phyloP scores from a whole-genome alignment of 169 alveolate species.

The Besnoitia besnoiti region DNA sequence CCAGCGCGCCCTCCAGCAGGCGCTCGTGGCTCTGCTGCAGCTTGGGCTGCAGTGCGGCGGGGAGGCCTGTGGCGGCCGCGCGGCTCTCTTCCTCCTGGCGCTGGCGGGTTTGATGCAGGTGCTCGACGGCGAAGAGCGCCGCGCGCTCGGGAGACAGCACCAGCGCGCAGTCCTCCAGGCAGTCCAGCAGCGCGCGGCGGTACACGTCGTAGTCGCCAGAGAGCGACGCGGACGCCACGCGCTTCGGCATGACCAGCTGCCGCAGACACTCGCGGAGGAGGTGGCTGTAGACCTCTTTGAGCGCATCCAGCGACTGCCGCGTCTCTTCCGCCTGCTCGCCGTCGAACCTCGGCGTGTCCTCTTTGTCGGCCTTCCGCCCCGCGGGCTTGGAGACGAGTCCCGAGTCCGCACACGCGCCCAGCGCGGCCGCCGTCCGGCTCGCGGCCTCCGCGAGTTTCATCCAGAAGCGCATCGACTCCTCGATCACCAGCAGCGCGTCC shows the following conservation, averaged over 20 bases:
- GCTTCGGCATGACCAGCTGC: constrained; percentile 1
- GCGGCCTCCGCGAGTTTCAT: constrained; percentile 16
- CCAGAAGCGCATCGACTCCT: background rate
- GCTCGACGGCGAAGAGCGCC: background rate
- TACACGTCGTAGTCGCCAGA: background rate
- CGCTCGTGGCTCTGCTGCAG: background rate
- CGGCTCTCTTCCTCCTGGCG: background rate
- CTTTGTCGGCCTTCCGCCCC: background rate
- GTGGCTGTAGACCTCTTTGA: background rate
- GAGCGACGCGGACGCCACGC: background rate
- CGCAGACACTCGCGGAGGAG: background rate
- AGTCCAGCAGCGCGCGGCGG: background rate
- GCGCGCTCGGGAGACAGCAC: background rate
- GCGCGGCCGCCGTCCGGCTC: background rate
- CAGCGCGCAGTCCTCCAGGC: background rate
- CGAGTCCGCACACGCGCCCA: background rate
- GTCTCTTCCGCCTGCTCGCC: background rate
- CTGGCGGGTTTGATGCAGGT: background rate
- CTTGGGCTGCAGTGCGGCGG: background rate
- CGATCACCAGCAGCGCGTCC: background rate
- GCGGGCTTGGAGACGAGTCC: background rate
- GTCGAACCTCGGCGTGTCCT: background rate
- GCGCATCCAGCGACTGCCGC: background rate
- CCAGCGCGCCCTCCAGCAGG: background rate
- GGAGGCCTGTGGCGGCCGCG: background rate